phyloP scores from a whole-genome alignment of 129 eudicot genomes.

The Flaveria bidentis region DNA sequence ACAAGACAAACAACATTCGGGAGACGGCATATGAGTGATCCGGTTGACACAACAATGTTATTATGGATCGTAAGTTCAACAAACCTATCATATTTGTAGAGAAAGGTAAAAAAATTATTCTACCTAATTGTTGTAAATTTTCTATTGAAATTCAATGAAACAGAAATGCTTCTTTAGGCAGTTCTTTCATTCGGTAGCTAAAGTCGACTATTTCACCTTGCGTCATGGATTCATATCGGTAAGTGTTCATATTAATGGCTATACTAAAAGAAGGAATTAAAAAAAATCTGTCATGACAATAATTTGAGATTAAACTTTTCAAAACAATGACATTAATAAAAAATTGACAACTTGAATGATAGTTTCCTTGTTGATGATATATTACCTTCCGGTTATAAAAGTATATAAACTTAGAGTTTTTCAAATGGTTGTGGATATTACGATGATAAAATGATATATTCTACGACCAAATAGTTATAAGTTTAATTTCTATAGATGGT shows the following conservation, averaged over 20 bases:
- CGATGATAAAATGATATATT: no score
- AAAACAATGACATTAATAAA: no score
- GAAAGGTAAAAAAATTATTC: neutral
- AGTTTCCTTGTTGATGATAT: no score
- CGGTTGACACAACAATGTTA: conserved; percentile 31
- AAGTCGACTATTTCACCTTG: conserved; percentile 58
- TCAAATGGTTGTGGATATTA: no score
- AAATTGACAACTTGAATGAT: no score
- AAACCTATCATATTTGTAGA: neutral
- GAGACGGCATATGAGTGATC: conserved; percentile 39
- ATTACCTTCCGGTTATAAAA: no score
- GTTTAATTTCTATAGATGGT: no score
- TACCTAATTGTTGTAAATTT: neutral
- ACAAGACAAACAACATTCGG: conserved; percentile 54
- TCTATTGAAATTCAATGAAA: neutral
- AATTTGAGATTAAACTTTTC: no score
- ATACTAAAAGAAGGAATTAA: neutral
- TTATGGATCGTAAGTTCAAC: conserved; percentile 42
- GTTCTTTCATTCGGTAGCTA: conserved; percentile 55
- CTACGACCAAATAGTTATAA: no score
- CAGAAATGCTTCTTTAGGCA: conserved; percentile 64
- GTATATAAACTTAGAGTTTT: no score
- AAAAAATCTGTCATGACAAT: no score
- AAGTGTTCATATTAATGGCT: neutral
- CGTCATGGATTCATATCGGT: conserved; percentile 62